Conservation (phyloP, 306 rosid genomes). For the Begonia loranthoides region DNA sequence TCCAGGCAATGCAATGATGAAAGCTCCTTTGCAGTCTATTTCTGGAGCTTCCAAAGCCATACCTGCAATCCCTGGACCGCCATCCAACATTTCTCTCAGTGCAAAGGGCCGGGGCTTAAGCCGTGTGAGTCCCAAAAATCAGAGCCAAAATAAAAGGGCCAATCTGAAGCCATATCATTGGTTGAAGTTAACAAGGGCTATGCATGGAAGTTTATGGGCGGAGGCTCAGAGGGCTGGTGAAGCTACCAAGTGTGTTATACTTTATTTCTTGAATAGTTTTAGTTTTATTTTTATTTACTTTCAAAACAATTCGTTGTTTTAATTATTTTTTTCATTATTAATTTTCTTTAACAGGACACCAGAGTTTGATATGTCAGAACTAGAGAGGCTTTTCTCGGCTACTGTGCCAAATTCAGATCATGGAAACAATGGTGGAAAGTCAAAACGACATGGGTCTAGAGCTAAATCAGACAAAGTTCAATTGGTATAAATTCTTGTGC, state of each 20-base stretch:
- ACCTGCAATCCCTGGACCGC: slow-evolving; percentile 72
- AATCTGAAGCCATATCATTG: slow-evolving; percentile 95
- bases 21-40: slow-evolving; percentile 18
- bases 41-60: slow-evolving; percentile 21
- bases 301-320: slow-evolving; percentile 9
- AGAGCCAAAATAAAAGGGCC: slow-evolving; percentile 41
- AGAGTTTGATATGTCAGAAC: slow-evolving; percentile 94
- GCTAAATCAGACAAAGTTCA: slow-evolving; percentile 78
- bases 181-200: slow-evolving; percentile 85
- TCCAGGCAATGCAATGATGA: slow-evolving; percentile 29
- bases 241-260: slow-evolving; percentile 46
- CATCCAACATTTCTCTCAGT: slow-evolving; percentile 41
- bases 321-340: slow-evolving; percentile 7
- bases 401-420: slow-evolving; percentile 41
- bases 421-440: slow-evolving; percentile 36
- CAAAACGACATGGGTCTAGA: slow-evolving; percentile 33
- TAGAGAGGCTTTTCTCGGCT: slow-evolving; percentile 83
- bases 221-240: slow-evolving; percentile 79
- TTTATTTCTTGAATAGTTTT: slow-evolving; percentile 6
- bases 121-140: slow-evolving; percentile 36
- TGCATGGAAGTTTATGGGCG: slow-evolving; percentile 98
- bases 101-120: slow-evolving; percentile 54
- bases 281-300: slow-evolving; percentile 9
- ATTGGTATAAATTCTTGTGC: slow-evolving; percentile 31
- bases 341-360: slow-evolving; percentile 63